Evolutionary conservation across 257 asterid genomes (phyloP).

Genomic region (Agastache rugosa): DNA sequence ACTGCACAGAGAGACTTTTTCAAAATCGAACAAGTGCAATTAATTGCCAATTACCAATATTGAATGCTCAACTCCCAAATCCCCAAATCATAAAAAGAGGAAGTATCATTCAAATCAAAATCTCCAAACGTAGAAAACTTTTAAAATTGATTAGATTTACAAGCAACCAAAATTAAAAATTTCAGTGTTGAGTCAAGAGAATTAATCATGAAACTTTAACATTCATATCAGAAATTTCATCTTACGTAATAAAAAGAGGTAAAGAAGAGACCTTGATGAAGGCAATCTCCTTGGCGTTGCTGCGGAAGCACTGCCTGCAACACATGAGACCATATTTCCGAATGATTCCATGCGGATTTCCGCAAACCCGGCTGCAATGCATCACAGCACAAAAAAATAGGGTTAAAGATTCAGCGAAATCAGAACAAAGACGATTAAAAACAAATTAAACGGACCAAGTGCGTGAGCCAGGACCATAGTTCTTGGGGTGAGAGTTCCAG

Average conservation of each 20-base stretch:
- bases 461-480: conserved; percentile 59
- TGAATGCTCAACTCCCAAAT: no score
- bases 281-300: conserved; percentile 58
- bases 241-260: not conserved
- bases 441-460: conserved; percentile 41
- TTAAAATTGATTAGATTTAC: no score
- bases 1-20: no score
- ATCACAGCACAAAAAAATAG: not conserved
- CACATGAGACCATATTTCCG: conserved; percentile 53
- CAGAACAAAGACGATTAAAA: not conserved
- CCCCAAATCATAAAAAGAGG: no score
- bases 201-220: not conserved
- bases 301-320: conserved; percentile 59
- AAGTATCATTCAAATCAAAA: no score
- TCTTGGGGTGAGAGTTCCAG: conserved; percentile 62
- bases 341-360: conserved; percentile 47
- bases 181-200: no score
- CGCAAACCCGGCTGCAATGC: conserved; percentile 47
- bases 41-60: no score
- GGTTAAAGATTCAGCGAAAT: not conserved
- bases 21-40: no score
- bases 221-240: not conserved
- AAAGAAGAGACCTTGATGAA: conserved; percentile 42
- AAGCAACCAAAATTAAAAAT: no score
- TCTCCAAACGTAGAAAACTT: no score